A percentile compares a stretch with the other conserved stretches of the same genome.
Evolutionary conservation across 352 stramenopile species (phyloP).

Genomic region (Globisporangium uncinulatum): DNA sequence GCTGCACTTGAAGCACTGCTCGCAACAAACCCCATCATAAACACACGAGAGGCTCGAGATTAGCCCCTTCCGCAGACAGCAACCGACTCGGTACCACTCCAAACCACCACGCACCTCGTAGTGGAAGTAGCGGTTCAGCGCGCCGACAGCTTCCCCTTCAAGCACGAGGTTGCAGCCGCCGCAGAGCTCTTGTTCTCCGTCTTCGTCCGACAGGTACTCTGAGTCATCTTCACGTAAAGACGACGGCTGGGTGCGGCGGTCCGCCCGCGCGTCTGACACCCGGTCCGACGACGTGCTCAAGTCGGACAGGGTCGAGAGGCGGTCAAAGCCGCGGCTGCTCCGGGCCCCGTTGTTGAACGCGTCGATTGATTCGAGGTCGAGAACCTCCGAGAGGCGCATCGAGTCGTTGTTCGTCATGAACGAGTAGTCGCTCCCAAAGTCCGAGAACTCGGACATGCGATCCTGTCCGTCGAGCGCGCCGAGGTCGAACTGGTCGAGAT

Average conservation of each 20-base stretch:
- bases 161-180: slow-evolving; percentile 62
- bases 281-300: slow-evolving; percentile 50
- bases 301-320: slow-evolving; percentile 46
- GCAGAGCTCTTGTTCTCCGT: slow-evolving; percentile 68
- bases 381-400: slow-evolving; percentile 68
- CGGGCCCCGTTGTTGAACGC: slow-evolving; percentile 25
- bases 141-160: slow-evolving; percentile 75
- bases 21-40: not conserved
- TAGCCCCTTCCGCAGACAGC: not conserved
- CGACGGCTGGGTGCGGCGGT: slow-evolving; percentile 6
- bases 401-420: slow-evolving; percentile 65
- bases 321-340: slow-evolving; percentile 18
- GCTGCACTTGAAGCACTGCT: slow-evolving; percentile 77
- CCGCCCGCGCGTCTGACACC: slow-evolving; percentile 13
- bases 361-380: slow-evolving; percentile 64
- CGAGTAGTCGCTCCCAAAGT: slow-evolving; percentile 58
- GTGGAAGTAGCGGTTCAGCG: slow-evolving; percentile 79
- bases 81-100: not conserved
- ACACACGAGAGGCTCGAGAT: not conserved
- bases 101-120: slow-evolving; percentile 39
- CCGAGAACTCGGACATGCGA: slow-evolving; percentile 59
- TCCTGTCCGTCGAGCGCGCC: slow-evolving; percentile 37
- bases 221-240: slow-evolving; percentile 28
- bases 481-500: slow-evolving; percentile 72
- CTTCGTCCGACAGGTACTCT: slow-evolving; percentile 49